Evolutionary conservation across 495 filamentous ascomycete genomes (phyloP), one percentile per base, ranked within the genome.

Genomic region (Neurospora sp.): DNA sequence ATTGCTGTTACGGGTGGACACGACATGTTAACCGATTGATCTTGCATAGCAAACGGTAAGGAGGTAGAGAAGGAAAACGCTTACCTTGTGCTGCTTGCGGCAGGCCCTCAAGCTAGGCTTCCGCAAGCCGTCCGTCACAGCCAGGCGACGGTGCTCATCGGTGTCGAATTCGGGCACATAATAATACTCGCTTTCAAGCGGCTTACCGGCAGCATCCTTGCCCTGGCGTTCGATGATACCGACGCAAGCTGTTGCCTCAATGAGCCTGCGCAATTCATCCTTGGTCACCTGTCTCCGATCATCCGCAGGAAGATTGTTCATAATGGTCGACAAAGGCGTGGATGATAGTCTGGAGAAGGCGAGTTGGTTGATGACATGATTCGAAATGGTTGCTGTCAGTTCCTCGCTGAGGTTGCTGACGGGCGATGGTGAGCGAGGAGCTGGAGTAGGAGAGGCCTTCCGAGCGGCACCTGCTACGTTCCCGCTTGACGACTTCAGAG

Each of bases 311-410:
- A 98, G 89, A 77, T 96, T 92, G 79, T 88, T 90, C 82, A 97
- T 82, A 73, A 99, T 93, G 13, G 92, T 91, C 1, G 94, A 94
- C 43, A 98, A 89, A 1, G 96, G 95, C 2, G 93, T 94, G 13
- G 94, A 96, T n/a, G 94, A 93, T 2, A 98, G 85, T 24, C 96
- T 93, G 15, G 96, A 97, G 80, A 92, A 99, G n/a, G 96, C 94
- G 24, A 99, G 86, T 81, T 99, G 96, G 80, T 98, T 99, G 77
- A 92, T 86, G 70, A 94, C 90, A 78, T 98, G 96, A 79, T 98
- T 94, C 59, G 82, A 81, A 71, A 91, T 80, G 77, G 87, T 83
- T n/a, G 76, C 71, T 3, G 39, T 76, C 39, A 77, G 43, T 8
- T 76, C 81, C 72, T 71, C 70, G 78, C 83, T 69, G 78, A 83